Percentiles rank a stretch among this genome's conserved stretches.
Evolutionary conservation across 2,329 filamentous ascomycete species (phyloP).

Genomic region (Xylariomycetidae sp.): DNA sequence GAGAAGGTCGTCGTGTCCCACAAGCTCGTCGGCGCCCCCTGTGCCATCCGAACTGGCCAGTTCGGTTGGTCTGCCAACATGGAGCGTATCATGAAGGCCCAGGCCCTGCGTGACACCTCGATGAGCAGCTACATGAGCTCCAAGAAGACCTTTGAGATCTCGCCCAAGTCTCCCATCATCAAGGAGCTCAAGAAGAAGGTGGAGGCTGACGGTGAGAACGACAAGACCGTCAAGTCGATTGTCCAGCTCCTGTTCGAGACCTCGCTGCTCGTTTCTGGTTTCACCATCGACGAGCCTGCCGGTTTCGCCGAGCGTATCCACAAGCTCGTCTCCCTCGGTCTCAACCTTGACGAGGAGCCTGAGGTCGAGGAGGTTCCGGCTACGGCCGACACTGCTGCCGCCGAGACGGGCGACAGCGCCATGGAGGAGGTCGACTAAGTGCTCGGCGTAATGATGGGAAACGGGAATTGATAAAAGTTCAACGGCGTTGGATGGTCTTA

Average conservation of each 20-base stretch:
- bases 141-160: conserved; percentile 99
- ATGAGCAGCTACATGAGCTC: conserved; percentile 99
- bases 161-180: conserved; percentile 95
- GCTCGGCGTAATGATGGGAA: conserved; percentile 19
- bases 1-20: conserved; percentile 99
- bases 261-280: conserved; percentile 94
- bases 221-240: conserved; percentile 98
- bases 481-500: conserved; percentile 36
- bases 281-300: conserved; percentile 98
- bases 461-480: conserved; percentile 34
- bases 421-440: conserved; percentile 99
- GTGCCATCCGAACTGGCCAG: conserved; percentile 98
- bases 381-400: conserved; percentile 52
- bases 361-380: conserved; percentile 58
- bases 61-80: conserved; percentile 99
- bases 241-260: conserved; percentile 98
- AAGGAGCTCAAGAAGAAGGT: conserved; percentile 99
- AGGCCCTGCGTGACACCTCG: conserved; percentile 98
- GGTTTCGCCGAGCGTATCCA: conserved; percentile 98
- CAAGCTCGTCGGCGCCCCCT: conserved; percentile 92
- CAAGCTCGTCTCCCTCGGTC: conserved; percentile 96
- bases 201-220: conserved; percentile 93
- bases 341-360: conserved; percentile 94
- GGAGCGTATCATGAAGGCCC: conserved; percentile 99
- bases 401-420: conserved; percentile 75